phyloP scores from a whole-genome alignment of 768 basidiomycete genomes.

The Podaxis sp. region DNA sequence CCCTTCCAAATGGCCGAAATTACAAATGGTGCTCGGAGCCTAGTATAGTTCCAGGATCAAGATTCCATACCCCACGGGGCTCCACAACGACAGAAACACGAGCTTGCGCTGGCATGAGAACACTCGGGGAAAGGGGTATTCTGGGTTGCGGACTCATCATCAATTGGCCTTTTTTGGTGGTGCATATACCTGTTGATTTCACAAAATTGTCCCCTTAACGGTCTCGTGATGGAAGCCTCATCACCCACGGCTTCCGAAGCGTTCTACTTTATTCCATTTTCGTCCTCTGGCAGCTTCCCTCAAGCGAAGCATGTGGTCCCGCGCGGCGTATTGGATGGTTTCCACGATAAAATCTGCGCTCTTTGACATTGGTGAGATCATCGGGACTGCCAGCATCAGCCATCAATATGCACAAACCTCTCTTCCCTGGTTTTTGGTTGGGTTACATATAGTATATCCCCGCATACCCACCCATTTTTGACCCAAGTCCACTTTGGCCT shows the following conservation, averaged over 20 bases:
- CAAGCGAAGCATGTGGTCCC: slow-evolving; percentile 23
- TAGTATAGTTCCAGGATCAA: background rate
- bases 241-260: background rate
- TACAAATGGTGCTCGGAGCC: background rate
- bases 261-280: slow-evolving; percentile 9
- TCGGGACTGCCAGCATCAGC: background rate
- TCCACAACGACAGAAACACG: slow-evolving; percentile 15
- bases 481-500: slow-evolving; percentile 13
- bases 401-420: background rate
- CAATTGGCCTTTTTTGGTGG: background rate
- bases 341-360: slow-evolving; percentile 10
- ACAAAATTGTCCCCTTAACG: background rate
- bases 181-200: slow-evolving; percentile 13
- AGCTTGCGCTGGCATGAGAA: slow-evolving; percentile 9
- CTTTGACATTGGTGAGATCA: background rate
- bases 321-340: background rate
- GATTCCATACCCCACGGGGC: slow-evolving; percentile 13
- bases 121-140: background rate
- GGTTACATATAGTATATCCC: slow-evolving; percentile 9
- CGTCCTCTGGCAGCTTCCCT: slow-evolving; percentile 21
- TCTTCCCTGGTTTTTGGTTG: slow-evolving; percentile 6
- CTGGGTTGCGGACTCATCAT: background rate
- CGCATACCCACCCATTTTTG: background rate
- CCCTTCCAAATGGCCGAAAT: background rate
- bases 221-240: slow-evolving; percentile 9